These are phyloP conservation scores for Apiospora saccharicola DNA, from an alignment of 2,329 filamentous ascomycete species.

Conservation along the genomic window DNA sequence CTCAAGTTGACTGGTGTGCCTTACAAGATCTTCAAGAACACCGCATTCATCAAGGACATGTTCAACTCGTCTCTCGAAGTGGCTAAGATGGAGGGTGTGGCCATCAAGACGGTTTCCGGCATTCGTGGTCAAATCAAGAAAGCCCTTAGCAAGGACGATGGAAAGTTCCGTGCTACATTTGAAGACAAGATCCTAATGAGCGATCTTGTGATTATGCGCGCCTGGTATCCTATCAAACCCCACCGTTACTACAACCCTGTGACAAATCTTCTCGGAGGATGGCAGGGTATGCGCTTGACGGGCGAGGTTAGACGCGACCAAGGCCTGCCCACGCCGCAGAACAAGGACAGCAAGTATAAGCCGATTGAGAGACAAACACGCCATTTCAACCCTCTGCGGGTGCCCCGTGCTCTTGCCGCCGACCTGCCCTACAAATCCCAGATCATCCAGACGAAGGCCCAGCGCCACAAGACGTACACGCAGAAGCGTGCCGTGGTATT, in stretches of 20 bases:
- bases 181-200: constrained; percentile 98
- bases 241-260: constrained; percentile 97
- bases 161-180: constrained; percentile 95
- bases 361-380: constrained; percentile 69
- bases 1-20: constrained; percentile 93
- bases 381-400: constrained; percentile 80
- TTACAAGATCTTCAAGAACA: constrained; percentile 99
- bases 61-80: constrained; percentile 93
- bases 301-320: constrained; percentile 86
- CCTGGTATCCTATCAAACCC: constrained; percentile 96
- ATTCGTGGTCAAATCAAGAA: constrained; percentile 97
- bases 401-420: constrained; percentile 82
- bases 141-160: constrained; percentile 90
- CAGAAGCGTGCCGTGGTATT: constrained; percentile 94
- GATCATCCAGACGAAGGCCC: constrained; percentile 81
- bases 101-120: constrained; percentile 94
- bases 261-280: constrained; percentile 85
- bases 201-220: constrained; percentile 94
- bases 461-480: constrained; percentile 85
- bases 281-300: constrained; percentile 93
- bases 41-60: constrained; percentile 98
- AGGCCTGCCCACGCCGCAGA: constrained; percentile 76
- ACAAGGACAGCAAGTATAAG: constrained; percentile 87
- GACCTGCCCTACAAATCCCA: constrained; percentile 93
- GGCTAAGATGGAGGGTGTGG: constrained; percentile 93